Evolutionary conservation across 768 basidiomycete genomes (phyloP), one percentile per base, ranked within the genome.

Genomic region (Phaffia australis): DNA sequence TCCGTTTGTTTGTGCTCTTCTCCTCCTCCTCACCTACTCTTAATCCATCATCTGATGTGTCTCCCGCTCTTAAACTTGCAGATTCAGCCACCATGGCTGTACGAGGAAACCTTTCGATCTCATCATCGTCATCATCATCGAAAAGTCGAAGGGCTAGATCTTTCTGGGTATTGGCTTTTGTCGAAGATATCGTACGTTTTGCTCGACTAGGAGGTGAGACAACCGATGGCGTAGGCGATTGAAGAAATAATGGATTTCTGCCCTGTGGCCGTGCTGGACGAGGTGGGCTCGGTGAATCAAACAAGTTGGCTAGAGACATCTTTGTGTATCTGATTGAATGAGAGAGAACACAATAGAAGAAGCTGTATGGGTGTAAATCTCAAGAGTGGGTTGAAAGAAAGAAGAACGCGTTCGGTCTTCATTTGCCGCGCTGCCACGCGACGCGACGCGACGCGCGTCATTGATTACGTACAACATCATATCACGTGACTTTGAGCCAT

Each of bases 1-100:
- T 79, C 73, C 79, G 79, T 70, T 80, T 80, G 69, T 77, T 76
- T 70, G 76, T 78, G 56, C 70, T 73, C 61, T 67, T 71, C 14
- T 73, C 76, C 16, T 71, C 75, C 19, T 73, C 73, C 71, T 71
- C 74, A 64, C 71, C 70, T 21, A 58, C 62, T 1, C 30, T 58
- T 1, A 60, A 63, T 3, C 32, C 55, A 3, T 27, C 35, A 3
- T 16, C 2, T 49, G 54, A 48, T 25, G 21, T 29, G 42, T 42
- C 51, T 27, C 47, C 35, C 19, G 66, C 47, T 29, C 69, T 25
- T 9, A 49, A 60, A 11, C 62, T 67, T 32, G 61, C 49, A 1
- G 69, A 64, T 61, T 60, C 70, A 32, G 66, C 58, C 65, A 56
- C 69, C 62, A 29, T 25, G 42, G 30, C 35, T 21, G 21, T 25